Evolutionary conservation across 768 basidiomycete genomes (phyloP).

Genomic region (Mycena floridula): DNA sequence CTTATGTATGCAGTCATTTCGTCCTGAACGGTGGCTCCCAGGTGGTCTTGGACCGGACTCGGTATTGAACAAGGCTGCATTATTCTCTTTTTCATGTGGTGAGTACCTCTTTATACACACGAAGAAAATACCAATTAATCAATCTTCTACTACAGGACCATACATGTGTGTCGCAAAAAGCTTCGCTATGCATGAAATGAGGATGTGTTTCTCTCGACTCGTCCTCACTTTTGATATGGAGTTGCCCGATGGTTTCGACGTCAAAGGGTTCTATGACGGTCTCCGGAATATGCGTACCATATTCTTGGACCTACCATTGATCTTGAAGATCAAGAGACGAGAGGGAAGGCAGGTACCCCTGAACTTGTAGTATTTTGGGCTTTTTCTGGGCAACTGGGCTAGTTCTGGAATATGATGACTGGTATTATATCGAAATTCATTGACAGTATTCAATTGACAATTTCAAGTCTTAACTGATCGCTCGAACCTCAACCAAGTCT

Average conservation of each 20-base stretch:
- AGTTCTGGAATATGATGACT: too few relatives aligned
- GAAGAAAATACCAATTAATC: background rate
- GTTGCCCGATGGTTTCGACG: background rate
- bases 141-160: background rate
- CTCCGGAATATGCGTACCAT: background rate
- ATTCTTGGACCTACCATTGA: background rate
- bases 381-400: too few relatives aligned
- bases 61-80: slow-evolving; percentile 15
- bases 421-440: too few relatives aligned
- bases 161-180: background rate
- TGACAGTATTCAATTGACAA: too few relatives aligned
- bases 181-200: background rate
- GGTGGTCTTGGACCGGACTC: slow-evolving; percentile 21
- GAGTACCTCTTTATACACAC: background rate
- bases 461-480: too few relatives aligned
- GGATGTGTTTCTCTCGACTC: background rate
- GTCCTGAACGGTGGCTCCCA: slow-evolving; percentile 27
- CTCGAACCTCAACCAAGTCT: too few relatives aligned
- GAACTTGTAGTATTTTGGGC: too few relatives aligned
- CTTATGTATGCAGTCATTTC: too few relatives aligned
- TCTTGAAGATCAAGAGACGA: background rate
- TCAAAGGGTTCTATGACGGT: background rate
- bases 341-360: too few relatives aligned
- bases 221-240: background rate
- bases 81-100: background rate